Evolutionary conservation across 2,329 filamentous ascomycete species (phyloP), one percentile per base, ranked within the genome.

Genomic region (Botryotinia narcissicola): DNA sequence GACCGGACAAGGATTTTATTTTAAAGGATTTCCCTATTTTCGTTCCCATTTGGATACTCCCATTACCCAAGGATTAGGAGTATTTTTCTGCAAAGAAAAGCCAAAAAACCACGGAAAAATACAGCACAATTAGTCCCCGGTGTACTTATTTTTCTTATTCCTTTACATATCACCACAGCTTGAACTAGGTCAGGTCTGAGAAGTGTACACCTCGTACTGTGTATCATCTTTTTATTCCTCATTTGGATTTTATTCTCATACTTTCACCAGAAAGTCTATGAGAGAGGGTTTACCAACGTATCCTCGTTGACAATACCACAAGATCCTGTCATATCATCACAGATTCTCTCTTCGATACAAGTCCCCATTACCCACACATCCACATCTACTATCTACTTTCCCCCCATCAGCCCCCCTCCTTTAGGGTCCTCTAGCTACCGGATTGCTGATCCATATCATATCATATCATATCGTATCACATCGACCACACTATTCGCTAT

Each of bases 401-500:
- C 51, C 51, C 51, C 51, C n/a, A 16, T 57, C 51, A 57, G n/a
- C 51, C n/a, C 60, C 20, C 29, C 37, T 67, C 68, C 61, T 14
- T 32, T 59, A 62, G 66, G 46, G 70, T 20, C 54, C 8, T 44
- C 25, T 40, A n/a, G 37, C 35, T 66, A n/a, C 60, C 44, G 70
- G 70, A 54, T 71, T 64, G 70, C 46, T 71, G 70, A 71, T 71
- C 70, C 29, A 67, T 71, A 71, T 71, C 51, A 54, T 54, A 54
- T 46, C 44, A 46, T 22, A 22, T 57, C 57, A 25, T 59, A 71
- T 44, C 60, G 46, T 16, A 42, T 66, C 60, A 37, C 70, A 72
- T 72, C 70, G 60, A 66, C 59, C 29, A 32, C n/a, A 35, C 54
- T 25, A 37, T 22, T 63, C 59, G 42, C 69, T 71, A 71, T 71